A percentile compares a stretch with the other conserved stretches of the same genome.
phyloP scores from a whole-genome alignment of 208 protist species.

The Polymyxa betae region DNA sequence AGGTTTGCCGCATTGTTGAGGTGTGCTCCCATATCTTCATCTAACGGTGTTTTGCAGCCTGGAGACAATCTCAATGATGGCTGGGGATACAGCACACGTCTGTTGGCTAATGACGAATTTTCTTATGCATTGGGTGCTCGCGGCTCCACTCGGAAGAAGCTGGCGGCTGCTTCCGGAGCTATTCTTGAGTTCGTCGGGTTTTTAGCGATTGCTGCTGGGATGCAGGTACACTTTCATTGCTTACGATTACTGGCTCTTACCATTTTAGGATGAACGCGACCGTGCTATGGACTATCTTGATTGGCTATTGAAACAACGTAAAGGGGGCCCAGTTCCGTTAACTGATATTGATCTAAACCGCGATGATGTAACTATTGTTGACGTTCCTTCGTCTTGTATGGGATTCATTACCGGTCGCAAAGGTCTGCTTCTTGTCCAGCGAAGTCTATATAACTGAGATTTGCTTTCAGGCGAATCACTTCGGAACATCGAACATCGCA shows the following conservation, averaged over 20 bases:
- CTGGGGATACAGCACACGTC: constrained; percentile 51
- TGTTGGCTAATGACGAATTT: constrained; percentile 57
- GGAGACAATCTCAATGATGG: constrained; percentile 37
- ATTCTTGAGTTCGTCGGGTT: constrained; percentile 64
- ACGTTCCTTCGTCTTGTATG: constrained; percentile 51
- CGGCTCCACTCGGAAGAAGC: constrained; percentile 63
- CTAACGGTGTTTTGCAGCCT: not conserved
- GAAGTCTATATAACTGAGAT: not conserved
- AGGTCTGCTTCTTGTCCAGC: not conserved
- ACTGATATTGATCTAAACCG: constrained; percentile 1
- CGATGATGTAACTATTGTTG: constrained; percentile 43
- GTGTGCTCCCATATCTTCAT: not conserved
- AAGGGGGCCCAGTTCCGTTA: not conserved
- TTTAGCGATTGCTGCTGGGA: constrained; percentile 51
- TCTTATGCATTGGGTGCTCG: constrained; percentile 62
- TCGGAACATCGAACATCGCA: constrained; percentile 36
- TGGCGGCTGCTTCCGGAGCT: constrained; percentile 54
- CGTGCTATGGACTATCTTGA: constrained; percentile 56
- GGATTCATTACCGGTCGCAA: constrained; percentile 57
- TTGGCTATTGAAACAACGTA: constrained; percentile 59
- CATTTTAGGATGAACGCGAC: constrained; percentile 37
- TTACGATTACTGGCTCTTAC: not conserved
- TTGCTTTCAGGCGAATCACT: constrained; percentile 24
- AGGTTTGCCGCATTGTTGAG: constrained; percentile 11
- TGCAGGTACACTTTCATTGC: not conserved